phyloP scores from a whole-genome alignment of 148 eudicot genomes.

The Vaccinium darrowii region DNA sequence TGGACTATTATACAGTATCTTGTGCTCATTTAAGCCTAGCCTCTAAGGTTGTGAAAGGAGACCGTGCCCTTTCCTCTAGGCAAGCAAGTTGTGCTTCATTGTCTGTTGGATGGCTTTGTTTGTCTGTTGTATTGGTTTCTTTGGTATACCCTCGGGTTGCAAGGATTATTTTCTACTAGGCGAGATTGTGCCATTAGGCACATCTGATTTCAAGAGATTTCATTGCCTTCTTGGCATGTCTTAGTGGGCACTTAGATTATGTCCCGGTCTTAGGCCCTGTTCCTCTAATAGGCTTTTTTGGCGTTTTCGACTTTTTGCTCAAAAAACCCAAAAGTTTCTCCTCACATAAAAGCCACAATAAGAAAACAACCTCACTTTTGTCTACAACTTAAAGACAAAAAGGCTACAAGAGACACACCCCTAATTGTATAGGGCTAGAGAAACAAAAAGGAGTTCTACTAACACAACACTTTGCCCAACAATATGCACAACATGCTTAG shows the following conservation, averaged over 20 bases:
- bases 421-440: neutral
- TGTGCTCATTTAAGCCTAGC: neutral
- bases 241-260: neutral
- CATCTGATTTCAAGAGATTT: neutral
- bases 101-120: neutral
- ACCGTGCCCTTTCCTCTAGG: neutral
- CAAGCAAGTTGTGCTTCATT: neutral
- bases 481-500: no score
- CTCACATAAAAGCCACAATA: no score
- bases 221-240: neutral
- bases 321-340: no score
- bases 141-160: no score
- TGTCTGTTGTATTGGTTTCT: neutral
- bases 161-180: neutral
- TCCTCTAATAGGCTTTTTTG: no score
- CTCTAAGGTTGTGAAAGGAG: neutral
- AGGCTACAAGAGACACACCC: no score
- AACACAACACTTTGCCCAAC: no score
- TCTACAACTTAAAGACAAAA: no score
- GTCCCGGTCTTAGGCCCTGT: neutral
- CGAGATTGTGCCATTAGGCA: neutral
- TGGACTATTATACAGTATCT: neutral
- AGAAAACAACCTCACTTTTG: no score
- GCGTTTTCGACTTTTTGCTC: no score
- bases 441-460: neutral